These are phyloP conservation scores for Yueomyces sp. DNA, from an alignment of 1,139 yeast genomes.

Conservation along the genomic window DNA sequence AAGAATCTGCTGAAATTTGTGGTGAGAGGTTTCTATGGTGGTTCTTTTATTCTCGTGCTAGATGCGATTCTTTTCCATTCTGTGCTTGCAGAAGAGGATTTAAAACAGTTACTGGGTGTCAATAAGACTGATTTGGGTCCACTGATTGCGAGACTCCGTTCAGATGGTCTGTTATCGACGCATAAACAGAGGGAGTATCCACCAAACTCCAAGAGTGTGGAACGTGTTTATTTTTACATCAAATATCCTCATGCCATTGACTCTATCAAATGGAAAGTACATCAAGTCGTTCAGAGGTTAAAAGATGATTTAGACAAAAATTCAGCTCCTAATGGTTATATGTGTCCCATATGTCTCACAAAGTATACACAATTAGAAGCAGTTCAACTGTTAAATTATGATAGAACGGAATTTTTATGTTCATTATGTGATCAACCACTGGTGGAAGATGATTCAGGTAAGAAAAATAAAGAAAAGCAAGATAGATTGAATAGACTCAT, in stretches of 20 bases:
- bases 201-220: conserved; percentile 51
- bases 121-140: conserved; percentile 81
- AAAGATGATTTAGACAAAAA: conserved; percentile 74
- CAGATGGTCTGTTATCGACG: conserved; percentile 57
- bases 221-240: conserved; percentile 74
- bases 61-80: conserved; percentile 89
- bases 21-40: conserved; percentile 76
- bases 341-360: conserved; percentile 76
- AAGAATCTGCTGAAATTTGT: conserved; percentile 39
- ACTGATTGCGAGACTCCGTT: conserved; percentile 67
- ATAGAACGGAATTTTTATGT: conserved; percentile 70
- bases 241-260: conserved; percentile 91
- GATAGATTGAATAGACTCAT: conserved; percentile 71
- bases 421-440: conserved; percentile 67
- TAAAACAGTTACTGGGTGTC: conserved; percentile 66
- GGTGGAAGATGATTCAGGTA: conserved; percentile 79
- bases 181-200: conserved; percentile 80
- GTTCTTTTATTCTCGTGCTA: conserved; percentile 68
- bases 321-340: conserved; percentile 87
- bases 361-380: conserved; percentile 83
- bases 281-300: conserved; percentile 63
- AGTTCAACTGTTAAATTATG: conserved; percentile 65
- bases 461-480: conserved; percentile 72
- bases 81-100: conserved; percentile 88
- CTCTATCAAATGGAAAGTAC: conserved; percentile 93